Evolutionary conservation across 257 asterid species (phyloP), one percentile per base, ranked within the genome.

Genomic region (Salvia rosmarinus): DNA sequence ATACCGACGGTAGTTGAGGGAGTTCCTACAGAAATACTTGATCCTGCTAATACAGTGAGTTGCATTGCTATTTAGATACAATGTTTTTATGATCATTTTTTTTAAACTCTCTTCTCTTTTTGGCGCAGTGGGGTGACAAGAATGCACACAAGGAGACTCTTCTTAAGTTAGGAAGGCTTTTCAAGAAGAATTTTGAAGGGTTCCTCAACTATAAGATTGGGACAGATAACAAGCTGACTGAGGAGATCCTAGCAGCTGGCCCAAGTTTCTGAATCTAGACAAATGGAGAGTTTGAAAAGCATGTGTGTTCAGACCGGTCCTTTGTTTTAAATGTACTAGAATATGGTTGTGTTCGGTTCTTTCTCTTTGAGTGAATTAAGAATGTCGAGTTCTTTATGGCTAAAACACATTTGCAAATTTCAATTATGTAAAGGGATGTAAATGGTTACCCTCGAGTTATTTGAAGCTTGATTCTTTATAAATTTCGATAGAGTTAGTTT

Each of bases 241-340:
- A 88, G 77, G 83, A 89, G 85, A 92, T 92, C 70, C 70, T 92
- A 6, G 94, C 96, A 5, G 96, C 96, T 58, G 98, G 98, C 35
- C 98, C 98, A 11, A 85, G 79, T 73, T 82, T 86, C 81, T 88
- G 76, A 81, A 9, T 54, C 20, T 19, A 9, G 8, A 11, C 47
- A 21, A 28, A 17, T 73, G 71, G 52, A 49, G 57, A 54, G 28
- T 42, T 37, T 16, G 35, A 34, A 34, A 13, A 65, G 58, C 23
- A 28, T 2, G 21, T 56, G 8, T 37, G 54, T 49, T 57, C 51
- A 37, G 77, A 66, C 28, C 49, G 47, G 6, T 60, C 59, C 7
- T 65, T 49, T 14, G 28, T 17, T 42, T 46, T 58, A 4, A 23
- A 71, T 71, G 52, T 13, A 11, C 40, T 12, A 2, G 30, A 20